Evolutionary conservation across 2,329 filamentous ascomycete genomes (phyloP), one percentile per base, ranked within the genome.

Genomic region (Diaporthe sp.): DNA sequence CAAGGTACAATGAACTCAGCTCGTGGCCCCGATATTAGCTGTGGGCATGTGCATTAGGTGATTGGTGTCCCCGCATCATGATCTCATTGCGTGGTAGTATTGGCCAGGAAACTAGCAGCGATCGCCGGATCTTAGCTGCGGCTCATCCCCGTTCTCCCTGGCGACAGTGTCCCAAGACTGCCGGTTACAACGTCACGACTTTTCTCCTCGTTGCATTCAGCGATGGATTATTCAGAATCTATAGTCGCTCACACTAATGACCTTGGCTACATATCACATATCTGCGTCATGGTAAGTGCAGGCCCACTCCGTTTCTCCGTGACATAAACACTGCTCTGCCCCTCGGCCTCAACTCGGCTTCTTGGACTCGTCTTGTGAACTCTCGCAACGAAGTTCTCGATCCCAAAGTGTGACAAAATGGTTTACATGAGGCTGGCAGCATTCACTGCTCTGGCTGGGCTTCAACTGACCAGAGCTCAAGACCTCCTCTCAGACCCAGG

Each of bases 111-210:
- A 30, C 33, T 40, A 54, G 47, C 64, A 68, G 22, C 2, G 47
- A 54, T 40, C 30, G 45, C 45, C 64, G 45, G n/a, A 5, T 38
- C 64, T 28, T 68, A 47, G 64, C 64, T 54, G 64, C 64, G 47
- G 64, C 47, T 68, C 64, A 12, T 25, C 45, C 64, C 28, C 33
- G 64, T 10, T 40, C 64, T 35, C 30, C 40, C 30, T 22, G 15
- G n/a, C 64, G n/a, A 54, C 47, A 22, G 15, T 13, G 47, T n/a
- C 33, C 33, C 47, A 54, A 22, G 47, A 68, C 64, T 54, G 47
- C 64, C 47, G 64, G 64, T 40, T 68, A 54, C 33, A 68, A 68
- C 64, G 64, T 68, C 64, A 68, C 64, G 64, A 54, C 64, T 54
- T 17, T 17, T 12, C 15, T 28, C 47, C 25, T 28, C 2, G 47